Conservation (phyloP, 176 grass and related monocot genomes). For the Chrysopogon serrulatus region DNA sequence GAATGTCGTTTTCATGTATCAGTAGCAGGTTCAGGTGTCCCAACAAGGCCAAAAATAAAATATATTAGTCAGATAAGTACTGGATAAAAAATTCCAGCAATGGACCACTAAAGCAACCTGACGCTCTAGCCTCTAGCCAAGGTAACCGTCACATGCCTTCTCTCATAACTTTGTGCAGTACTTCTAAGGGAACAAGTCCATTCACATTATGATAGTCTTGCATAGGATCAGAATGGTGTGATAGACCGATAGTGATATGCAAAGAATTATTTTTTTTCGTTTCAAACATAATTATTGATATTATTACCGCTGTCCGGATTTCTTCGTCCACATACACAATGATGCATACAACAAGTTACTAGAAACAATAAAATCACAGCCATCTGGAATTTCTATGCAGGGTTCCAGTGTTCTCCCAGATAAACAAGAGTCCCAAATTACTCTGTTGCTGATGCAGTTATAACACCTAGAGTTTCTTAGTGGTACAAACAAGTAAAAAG, state of each 20-base stretch:
- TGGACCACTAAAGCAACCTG: constrained; percentile 5
- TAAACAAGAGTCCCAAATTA: background rate
- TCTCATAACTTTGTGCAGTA: background rate
- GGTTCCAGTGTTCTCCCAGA: background rate
- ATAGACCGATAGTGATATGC: constrained; percentile 14
- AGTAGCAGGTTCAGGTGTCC: background rate
- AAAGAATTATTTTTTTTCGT: background rate
- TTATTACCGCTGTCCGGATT: background rate
- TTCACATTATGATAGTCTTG: background rate
- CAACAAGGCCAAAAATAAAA: background rate
- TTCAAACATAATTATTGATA: background rate
- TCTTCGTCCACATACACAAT: background rate
- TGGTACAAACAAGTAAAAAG: background rate
- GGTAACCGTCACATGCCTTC: background rate
- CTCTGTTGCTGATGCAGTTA: background rate
- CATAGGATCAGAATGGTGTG: constrained; percentile 1
- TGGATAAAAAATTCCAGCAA: background rate
- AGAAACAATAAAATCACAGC: background rate
- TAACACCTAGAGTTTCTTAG: background rate
- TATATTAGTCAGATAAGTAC: background rate
- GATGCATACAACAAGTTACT: background rate
- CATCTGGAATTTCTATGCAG: background rate
- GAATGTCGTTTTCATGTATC: background rate
- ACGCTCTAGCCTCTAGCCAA: background rate
- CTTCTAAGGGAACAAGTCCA: constrained; percentile 4